Conservation (phyloP, 2,329 filamentous ascomycete species). For the Fusarium veterinarium region DNA sequence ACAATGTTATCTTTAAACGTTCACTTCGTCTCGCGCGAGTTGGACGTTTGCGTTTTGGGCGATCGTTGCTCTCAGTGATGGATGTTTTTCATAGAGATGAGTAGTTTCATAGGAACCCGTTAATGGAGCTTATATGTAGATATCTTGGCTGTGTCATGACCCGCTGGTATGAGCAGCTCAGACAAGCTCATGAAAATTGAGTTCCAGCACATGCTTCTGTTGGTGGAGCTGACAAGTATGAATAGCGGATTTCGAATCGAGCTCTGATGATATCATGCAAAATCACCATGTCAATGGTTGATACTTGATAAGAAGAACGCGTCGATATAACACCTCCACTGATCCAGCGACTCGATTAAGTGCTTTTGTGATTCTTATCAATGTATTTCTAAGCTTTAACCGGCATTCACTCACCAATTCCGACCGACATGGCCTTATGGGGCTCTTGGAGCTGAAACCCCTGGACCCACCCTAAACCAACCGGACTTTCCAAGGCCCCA, state of each 20-base stretch:
- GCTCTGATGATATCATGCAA: constrained; percentile 1
- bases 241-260: neutral
- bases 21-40: neutral
- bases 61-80: neutral
- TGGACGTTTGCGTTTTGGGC: fast-evolving
- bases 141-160: neutral
- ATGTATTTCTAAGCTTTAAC: neutral
- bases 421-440: neutral
- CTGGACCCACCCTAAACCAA: constrained; percentile 15
- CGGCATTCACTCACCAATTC: neutral
- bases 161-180: neutral
- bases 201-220: neutral
- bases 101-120: neutral
- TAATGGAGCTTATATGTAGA: neutral
- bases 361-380: neutral
- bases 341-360: neutral
- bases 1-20: neutral
- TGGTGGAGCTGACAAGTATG: neutral
- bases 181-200: neutral
- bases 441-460: neutral
- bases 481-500: constrained; percentile 26
- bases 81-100: neutral
- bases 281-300: neutral
- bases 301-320: neutral
- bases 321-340: neutral